Percentiles rank a stretch among this genome's conserved stretches.
phyloP scores from a whole-genome alignment of 345 rosid genomes.

The Theobroma cacao region DNA sequence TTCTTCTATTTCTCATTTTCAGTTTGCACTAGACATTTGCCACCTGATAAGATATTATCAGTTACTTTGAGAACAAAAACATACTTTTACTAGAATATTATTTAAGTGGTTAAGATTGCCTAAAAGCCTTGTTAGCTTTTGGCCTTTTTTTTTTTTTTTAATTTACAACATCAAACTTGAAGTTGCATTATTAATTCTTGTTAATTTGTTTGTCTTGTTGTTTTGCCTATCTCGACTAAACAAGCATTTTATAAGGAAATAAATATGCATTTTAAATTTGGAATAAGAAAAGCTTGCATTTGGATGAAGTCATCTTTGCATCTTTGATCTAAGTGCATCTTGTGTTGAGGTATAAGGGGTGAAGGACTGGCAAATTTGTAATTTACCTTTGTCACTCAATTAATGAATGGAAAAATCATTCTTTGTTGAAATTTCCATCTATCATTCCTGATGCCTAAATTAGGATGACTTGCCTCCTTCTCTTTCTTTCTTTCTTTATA shows the following conservation, averaged over 20 bases:
- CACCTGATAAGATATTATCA: not conserved
- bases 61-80: not conserved
- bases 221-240: not conserved
- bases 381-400: too few relatives aligned
- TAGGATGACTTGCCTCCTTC: not conserved
- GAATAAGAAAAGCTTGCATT: not conserved
- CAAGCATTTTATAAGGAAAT: not conserved
- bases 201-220: not conserved
- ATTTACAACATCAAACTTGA: not conserved
- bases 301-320: too few relatives aligned
- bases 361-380: not conserved
- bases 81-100: not conserved
- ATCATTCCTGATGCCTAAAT: not conserved
- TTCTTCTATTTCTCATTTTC: not conserved
- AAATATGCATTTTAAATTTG: not conserved
- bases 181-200: not conserved
- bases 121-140: not conserved
- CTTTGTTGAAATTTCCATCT: not conserved
- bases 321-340: not conserved
- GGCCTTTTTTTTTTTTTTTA: not conserved
- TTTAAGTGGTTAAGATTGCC: not conserved
- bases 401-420: not conserved
- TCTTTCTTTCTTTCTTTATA: too few relatives aligned
- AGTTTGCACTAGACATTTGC: not conserved
- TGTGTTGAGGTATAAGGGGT: not conserved